These are phyloP conservation scores for Colletotrichum trifolii DNA, from an alignment of 2,329 filamentous ascomycete genomes.

Conservation along the genomic window DNA sequence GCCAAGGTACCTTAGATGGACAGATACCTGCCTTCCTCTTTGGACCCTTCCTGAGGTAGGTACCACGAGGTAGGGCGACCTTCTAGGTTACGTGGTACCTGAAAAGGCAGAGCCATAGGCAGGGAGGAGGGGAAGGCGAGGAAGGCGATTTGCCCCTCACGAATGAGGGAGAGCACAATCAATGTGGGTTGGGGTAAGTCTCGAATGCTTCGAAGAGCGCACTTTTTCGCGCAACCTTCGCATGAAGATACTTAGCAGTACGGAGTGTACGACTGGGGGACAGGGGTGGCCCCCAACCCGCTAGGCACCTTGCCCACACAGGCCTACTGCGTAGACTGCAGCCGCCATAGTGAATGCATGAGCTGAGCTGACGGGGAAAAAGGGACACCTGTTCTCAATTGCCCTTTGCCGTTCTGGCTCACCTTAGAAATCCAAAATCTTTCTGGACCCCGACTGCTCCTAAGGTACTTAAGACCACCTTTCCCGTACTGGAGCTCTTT, in stretches of 20 bases:
- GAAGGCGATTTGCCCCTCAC: conserved; percentile 35
- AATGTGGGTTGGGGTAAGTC: conserved; percentile 34
- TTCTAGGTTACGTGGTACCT: conserved; percentile 1
- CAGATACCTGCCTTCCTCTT: too few relatives aligned
- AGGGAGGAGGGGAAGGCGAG: background rate
- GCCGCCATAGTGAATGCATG: conserved; percentile 36
- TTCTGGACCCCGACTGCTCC: conserved; percentile 25
- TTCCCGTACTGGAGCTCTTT: background rate
- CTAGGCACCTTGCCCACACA: conserved; percentile 12
- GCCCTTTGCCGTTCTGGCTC: conserved; percentile 8
- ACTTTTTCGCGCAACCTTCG: background rate
- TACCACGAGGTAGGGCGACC: too few relatives aligned
- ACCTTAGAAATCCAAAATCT: conserved; percentile 30
- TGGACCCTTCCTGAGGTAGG: too few relatives aligned
- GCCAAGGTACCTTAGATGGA: too few relatives aligned
- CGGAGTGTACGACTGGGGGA: conserved; percentile 2
- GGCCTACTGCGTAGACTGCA: conserved; percentile 7
- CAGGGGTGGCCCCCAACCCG: conserved; percentile 16
- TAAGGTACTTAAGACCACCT: conserved; percentile 30
- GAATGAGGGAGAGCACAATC: conserved; percentile 16
- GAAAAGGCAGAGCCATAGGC: conserved; percentile 2
- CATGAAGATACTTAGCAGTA: background rate
- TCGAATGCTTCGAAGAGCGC: background rate
- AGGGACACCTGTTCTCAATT: conserved; percentile 39
- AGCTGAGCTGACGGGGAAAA: conserved; percentile 33